These are phyloP conservation scores for Juncus inflexus DNA, from an alignment of 176 grass and related monocot species.

Conservation along the genomic window DNA sequence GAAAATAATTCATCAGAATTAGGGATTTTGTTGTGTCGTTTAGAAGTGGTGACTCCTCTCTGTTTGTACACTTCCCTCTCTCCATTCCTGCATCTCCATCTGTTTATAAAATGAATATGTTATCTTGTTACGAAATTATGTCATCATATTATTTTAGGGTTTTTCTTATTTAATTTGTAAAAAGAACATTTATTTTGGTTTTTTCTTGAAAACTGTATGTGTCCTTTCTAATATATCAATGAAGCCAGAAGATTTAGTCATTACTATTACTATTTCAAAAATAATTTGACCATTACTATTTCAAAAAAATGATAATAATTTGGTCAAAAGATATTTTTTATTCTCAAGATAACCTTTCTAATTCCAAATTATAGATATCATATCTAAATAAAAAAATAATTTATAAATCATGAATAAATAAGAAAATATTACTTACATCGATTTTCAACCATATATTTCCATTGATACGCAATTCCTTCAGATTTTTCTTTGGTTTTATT, in stretches of 20 bases:
- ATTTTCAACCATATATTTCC: conserved; percentile 99
- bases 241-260: no score
- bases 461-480: conserved; percentile 95
- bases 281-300: no score
- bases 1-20: conserved; percentile 63
- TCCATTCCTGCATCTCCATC: conserved; percentile 60
- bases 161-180: no score
- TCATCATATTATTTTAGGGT: no score
- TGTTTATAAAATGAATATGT: neutral
- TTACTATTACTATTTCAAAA: no score
- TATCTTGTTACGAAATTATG: no score
- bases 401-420: neutral
- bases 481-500: conserved; percentile 58
- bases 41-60: conserved; percentile 36
- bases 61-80: conserved; percentile 28
- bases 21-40: conserved; percentile 38
- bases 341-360: no score
- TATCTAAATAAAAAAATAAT: neutral
- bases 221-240: no score
- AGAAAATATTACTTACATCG: conserved; percentile 53
- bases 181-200: neutral
- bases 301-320: no score
- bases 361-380: neutral
- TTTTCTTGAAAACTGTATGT: no score
- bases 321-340: no score